Conservation (phyloP, 1,139 yeast species). For the Insectozyma bohioensis region DNA sequence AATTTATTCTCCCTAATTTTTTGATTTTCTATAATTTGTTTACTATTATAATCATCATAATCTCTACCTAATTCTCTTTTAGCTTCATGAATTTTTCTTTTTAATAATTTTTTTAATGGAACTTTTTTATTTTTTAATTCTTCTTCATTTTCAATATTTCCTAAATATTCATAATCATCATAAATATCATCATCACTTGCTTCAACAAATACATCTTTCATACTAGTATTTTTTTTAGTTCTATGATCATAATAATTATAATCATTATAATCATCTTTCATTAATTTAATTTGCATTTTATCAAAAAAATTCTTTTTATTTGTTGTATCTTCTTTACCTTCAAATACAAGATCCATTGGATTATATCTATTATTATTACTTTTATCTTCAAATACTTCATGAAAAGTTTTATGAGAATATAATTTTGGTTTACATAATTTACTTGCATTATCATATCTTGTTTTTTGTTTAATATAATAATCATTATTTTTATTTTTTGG, state of each 20-base stretch:
- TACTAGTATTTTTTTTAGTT: slow-evolving; percentile 9
- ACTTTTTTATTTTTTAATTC: slow-evolving; percentile 21
- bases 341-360: slow-evolving; percentile 45
- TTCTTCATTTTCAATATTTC: too few species aligned
- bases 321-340: slow-evolving; percentile 36
- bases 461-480: slow-evolving; percentile 41
- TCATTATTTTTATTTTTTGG: slow-evolving; percentile 21
- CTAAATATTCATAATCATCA: too few species aligned
- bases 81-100: slow-evolving; percentile 25
- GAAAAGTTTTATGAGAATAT: slow-evolving; percentile 44
- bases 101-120: slow-evolving; percentile 26
- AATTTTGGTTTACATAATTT: slow-evolving; percentile 32
- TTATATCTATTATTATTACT: slow-evolving; percentile 35
- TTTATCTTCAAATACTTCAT: slow-evolving; percentile 37
- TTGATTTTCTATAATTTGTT: slow-evolving; percentile 3
- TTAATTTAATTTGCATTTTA: slow-evolving; percentile 29
- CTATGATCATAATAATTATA: slow-evolving; percentile 38
- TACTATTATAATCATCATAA: slow-evolving; percentile 22
- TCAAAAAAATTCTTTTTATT: slow-evolving; percentile 25
- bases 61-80: slow-evolving; percentile 35
- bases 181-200: slow-evolving; percentile 18
- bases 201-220: slow-evolving; percentile 12
- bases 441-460: slow-evolving; percentile 33
- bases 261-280: slow-evolving; percentile 32
- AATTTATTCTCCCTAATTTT: slow-evolving; percentile 4